These are phyloP conservation scores for Pythium utonaiense DNA, from an alignment of 352 stramenopile species.

Conservation along the genomic window DNA sequence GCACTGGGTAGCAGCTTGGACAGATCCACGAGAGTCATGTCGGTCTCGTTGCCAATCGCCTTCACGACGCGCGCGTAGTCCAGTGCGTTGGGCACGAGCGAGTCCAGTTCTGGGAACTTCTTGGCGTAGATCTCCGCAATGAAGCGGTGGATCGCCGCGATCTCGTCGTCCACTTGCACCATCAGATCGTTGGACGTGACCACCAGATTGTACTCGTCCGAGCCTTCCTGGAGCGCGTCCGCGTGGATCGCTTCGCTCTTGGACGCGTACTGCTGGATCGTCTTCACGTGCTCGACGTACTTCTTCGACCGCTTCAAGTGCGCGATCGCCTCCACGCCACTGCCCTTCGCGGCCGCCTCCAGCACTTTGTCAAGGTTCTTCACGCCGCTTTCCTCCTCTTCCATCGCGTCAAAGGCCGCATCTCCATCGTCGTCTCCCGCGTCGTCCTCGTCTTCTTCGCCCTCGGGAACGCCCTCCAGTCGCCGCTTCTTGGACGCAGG, in stretches of 20 bases:
- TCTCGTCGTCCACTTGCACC: slow-evolving; percentile 93
- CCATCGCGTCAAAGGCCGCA: slow-evolving; percentile 3
- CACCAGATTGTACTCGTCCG: slow-evolving; percentile 75
- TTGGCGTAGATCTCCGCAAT: slow-evolving; percentile 88
- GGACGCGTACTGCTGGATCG: slow-evolving; percentile 54
- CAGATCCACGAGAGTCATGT: slow-evolving; percentile 90
- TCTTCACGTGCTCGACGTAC: slow-evolving; percentile 69
- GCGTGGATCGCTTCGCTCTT: slow-evolving; percentile 29
- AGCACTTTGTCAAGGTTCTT: slow-evolving; percentile 40
- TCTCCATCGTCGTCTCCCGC: slow-evolving; percentile 25
- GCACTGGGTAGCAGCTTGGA: slow-evolving; percentile 89
- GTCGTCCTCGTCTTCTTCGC: slow-evolving; percentile 17
- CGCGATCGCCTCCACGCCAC: slow-evolving; percentile 53
- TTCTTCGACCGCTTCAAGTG: slow-evolving; percentile 69
- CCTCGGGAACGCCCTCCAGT: slow-evolving; percentile 9
- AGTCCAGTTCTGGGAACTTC: slow-evolving; percentile 95
- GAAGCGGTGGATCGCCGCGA: slow-evolving; percentile 88
- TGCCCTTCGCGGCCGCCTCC: slow-evolving; percentile 40
- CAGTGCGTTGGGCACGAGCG: slow-evolving; percentile 88
- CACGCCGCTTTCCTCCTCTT: slow-evolving; percentile 17
- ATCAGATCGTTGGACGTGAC: slow-evolving; percentile 92
- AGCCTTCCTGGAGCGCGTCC: slow-evolving; percentile 55
- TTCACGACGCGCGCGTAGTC: slow-evolving; percentile 94
- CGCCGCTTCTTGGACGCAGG: slow-evolving; percentile 19
- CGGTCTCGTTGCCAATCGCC: slow-evolving; percentile 91